Evolutionary conservation across 306 rosid genomes (phyloP), one percentile per base, ranked within the genome.

Genomic region (Pyrus communis): DNA sequence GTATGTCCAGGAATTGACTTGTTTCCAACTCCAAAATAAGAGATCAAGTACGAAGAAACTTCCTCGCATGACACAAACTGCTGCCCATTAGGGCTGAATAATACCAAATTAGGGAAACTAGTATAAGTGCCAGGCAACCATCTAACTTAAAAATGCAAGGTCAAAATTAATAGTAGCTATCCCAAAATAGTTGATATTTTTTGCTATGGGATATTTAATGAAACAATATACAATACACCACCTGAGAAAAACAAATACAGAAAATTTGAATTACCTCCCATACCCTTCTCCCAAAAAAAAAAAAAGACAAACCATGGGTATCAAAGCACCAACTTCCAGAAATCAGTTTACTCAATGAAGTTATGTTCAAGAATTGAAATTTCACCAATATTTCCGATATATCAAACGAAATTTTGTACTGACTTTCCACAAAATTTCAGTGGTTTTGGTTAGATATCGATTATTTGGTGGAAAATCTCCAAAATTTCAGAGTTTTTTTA

Each of bases 1-100:
- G 75, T 45, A 71, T 46, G 88, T 79, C 67, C 63, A 76, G 86
- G 81, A 68, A 80, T 82, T 57, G 72, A 42, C 59, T 78, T 65
- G 79, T 57, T 69, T 63, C 71, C 54, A 58, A 70, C 74, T 59
- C 84, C 85, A 61, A 28, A 70, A 81, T 72, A 76, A 65, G 92
- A 78, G 54, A 79, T 80, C 90, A 89, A 79, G 89, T 84, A 76
- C 23, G 91, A 81, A 76, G 87, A 87, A 69, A 83, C 90, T 75
- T 89, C 93, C 87, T 89, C 87, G 90, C 77, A 89, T 0, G 96
- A 86, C 78, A 79, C 86, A 85, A 92, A 92, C 83, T 89, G 87
- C 76, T 30, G 83, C 84, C 97, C 97, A 81, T 83, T 78, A 86
- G 97, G 96, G 84, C 97, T 92, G 91, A 74, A 88, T 70, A 83